phyloP scores from a whole-genome alignment of 148 eudicot species.

The Spergularia marina region DNA sequence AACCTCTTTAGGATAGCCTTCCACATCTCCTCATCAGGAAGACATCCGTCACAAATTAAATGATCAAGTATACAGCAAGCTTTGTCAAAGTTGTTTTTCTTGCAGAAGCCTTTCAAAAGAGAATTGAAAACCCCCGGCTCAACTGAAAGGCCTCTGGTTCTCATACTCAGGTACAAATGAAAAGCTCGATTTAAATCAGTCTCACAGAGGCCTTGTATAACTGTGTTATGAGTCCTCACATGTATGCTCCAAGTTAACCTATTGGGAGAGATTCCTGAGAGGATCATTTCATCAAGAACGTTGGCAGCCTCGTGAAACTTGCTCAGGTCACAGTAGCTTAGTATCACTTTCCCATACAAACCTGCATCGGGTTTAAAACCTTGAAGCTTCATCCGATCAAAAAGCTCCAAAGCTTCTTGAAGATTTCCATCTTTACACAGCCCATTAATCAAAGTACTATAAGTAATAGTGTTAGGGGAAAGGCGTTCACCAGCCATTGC shows the following conservation, averaged over 20 bases:
- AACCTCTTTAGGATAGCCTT: slow-evolving; percentile 43
- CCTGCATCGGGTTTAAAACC: slow-evolving; percentile 89
- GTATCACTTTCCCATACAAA: slow-evolving; percentile 65
- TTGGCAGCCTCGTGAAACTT: slow-evolving; percentile 85
- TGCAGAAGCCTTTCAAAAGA: slow-evolving; percentile 51
- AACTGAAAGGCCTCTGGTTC: slow-evolving; percentile 72
- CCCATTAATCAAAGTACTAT: slow-evolving; percentile 75
- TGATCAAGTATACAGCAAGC: slow-evolving; percentile 61
- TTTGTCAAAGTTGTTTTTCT: slow-evolving; percentile 63
- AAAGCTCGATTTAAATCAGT: slow-evolving; percentile 57
- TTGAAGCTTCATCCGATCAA: slow-evolving; percentile 89
- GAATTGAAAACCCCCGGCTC: slow-evolving; percentile 57
- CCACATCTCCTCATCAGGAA: slow-evolving; percentile 72
- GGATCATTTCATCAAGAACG: slow-evolving; percentile 90
- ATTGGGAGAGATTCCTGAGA: slow-evolving; percentile 69
- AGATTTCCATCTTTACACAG: slow-evolving; percentile 72
- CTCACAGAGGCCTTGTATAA: slow-evolving; percentile 66
- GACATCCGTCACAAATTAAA: slow-evolving; percentile 84
- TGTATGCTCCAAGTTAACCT: slow-evolving; percentile 80
- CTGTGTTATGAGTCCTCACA: slow-evolving; percentile 62
- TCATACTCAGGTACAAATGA: slow-evolving; percentile 65
- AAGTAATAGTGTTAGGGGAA: slow-evolving; percentile 74
- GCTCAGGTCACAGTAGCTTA: slow-evolving; percentile 45
- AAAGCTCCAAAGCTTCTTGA: slow-evolving; percentile 56
- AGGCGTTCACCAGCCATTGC: slow-evolving; percentile 48